A percentile compares a stretch with the other conserved stretches of the same genome.
phyloP scores from a whole-genome alignment of 768 basidiomycete species.

The Floccularia luteovirens region DNA sequence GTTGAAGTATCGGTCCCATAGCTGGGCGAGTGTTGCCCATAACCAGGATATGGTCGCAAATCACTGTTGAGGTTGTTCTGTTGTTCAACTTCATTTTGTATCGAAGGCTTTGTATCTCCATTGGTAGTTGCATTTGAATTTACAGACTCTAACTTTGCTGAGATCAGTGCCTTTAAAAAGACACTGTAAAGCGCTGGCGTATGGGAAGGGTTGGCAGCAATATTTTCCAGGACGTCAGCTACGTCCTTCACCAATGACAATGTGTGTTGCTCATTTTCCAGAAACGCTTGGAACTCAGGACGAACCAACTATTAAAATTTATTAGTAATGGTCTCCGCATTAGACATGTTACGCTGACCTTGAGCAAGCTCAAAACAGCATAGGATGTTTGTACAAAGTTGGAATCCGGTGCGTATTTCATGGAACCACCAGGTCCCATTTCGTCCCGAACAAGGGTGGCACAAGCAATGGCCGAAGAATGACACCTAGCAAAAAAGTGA shows the following conservation, averaged over 20 bases:
- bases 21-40: background rate
- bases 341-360: constrained; percentile 40
- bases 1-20: constrained; percentile 18
- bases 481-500: constrained; percentile 78
- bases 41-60: constrained; percentile 12
- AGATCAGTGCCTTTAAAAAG: constrained; percentile 73
- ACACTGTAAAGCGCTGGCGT: constrained; percentile 86
- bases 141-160: constrained; percentile 37
- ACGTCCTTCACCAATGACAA: constrained; percentile 71
- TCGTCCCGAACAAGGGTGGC: constrained; percentile 71
- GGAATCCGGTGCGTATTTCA: constrained; percentile 85
- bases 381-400: constrained; percentile 92
- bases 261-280: constrained; percentile 67
- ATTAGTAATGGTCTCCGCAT: background rate
- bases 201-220: constrained; percentile 74
- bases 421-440: constrained; percentile 65
- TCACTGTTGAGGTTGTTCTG: constrained; percentile 14
- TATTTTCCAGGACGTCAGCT: constrained; percentile 69
- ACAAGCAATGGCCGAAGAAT: constrained; percentile 63
- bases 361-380: constrained; percentile 85
- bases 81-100: constrained; percentile 5
- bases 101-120: constrained; percentile 12
- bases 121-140: constrained; percentile 3
- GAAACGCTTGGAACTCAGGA: constrained; percentile 73
- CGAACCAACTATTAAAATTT: constrained; percentile 55